Evolutionary conservation across 2,329 filamentous ascomycete species (phyloP).

Genomic region (Clarireedia homoeocarpa): DNA sequence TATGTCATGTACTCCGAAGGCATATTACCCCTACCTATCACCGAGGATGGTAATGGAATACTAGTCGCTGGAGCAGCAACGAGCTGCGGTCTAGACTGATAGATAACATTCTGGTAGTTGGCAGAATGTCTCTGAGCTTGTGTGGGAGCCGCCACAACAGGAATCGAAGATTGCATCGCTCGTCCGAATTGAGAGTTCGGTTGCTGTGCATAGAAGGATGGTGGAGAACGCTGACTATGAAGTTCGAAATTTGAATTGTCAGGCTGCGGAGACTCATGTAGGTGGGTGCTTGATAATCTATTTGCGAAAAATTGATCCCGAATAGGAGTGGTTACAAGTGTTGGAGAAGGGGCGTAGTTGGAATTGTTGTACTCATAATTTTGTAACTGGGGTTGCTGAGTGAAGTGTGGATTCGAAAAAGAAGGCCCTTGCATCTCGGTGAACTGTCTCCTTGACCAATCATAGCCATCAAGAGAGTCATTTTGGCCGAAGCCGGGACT

Average conservation of each 20-base stretch:
- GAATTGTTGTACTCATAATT: conserved; percentile 7
- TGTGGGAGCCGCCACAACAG: neutral
- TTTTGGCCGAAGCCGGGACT: conserved; percentile 1
- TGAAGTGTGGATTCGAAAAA: conserved; percentile 1
- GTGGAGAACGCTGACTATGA: neutral
- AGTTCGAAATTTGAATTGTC: conserved; percentile 4
- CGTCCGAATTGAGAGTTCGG: neutral
- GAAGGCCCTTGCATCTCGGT: neutral
- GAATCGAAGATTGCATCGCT: neutral
- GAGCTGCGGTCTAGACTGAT: neutral
- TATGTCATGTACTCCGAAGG: neutral
- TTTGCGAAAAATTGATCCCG: conserved; percentile 7
- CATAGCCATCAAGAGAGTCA: neutral
- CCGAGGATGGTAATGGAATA: conserved; percentile 1
- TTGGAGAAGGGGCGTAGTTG: conserved; percentile 8
- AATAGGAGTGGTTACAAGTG: conserved; percentile 4
- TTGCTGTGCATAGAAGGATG: conserved; percentile 1
- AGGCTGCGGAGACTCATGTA: conserved; percentile 3
- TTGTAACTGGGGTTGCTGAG: neutral
- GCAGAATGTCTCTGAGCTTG: neutral
- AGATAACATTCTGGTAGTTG: neutral
- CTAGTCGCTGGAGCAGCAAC: neutral
- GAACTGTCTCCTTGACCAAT: neutral
- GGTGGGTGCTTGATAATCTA: conserved; percentile 3
- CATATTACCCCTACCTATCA: neutral